Conservation (phyloP, 2,329 filamentous ascomycete genomes). For the Biscogniauxia mediterranea region DNA sequence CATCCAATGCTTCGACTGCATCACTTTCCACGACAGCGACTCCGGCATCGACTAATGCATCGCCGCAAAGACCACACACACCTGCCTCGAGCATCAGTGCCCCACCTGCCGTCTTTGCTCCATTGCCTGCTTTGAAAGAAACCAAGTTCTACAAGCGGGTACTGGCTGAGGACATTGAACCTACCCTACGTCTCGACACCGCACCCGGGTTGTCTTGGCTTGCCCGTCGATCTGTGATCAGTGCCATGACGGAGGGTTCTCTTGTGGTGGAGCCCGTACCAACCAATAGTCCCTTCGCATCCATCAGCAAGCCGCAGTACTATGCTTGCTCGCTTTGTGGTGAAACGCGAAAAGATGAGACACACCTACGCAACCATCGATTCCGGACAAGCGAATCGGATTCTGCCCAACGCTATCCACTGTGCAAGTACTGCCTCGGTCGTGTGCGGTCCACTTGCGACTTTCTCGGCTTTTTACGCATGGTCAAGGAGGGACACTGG, state of each 20-base stretch:
- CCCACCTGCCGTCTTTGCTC: conserved; percentile 38
- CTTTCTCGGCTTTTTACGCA: conserved; percentile 85
- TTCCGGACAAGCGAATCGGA: conserved; percentile 88
- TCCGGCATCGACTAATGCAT: conserved; percentile 47
- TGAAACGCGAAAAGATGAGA: conserved; percentile 69
- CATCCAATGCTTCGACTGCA: conserved; percentile 59
- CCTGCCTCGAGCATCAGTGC: conserved; percentile 52
- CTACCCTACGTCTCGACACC: conserved; percentile 82
- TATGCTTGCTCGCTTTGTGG: conserved; percentile 86
- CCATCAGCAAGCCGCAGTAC: conserved; percentile 51
- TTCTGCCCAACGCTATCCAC: conserved; percentile 81
- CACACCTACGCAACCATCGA: conserved; percentile 76
- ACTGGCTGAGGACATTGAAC: conserved; percentile 88
- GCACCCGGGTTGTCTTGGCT: conserved; percentile 94
- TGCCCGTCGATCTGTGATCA: conserved; percentile 79
- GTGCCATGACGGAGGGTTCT: conserved; percentile 78
- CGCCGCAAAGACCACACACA: conserved; percentile 58
- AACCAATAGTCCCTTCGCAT: conserved; percentile 49
- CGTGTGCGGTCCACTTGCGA: conserved; percentile 87
- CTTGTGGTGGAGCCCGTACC: conserved; percentile 88
- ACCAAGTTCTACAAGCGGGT: conserved; percentile 92
- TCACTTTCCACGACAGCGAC: conserved; percentile 51
- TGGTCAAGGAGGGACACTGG: conserved; percentile 92
- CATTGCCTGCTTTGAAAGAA: conserved; percentile 72
- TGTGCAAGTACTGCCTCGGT: conserved; percentile 84